Conservation (phyloP, 352 stramenopile genomes). For the Phytophthora macrochlamydospora region DNA sequence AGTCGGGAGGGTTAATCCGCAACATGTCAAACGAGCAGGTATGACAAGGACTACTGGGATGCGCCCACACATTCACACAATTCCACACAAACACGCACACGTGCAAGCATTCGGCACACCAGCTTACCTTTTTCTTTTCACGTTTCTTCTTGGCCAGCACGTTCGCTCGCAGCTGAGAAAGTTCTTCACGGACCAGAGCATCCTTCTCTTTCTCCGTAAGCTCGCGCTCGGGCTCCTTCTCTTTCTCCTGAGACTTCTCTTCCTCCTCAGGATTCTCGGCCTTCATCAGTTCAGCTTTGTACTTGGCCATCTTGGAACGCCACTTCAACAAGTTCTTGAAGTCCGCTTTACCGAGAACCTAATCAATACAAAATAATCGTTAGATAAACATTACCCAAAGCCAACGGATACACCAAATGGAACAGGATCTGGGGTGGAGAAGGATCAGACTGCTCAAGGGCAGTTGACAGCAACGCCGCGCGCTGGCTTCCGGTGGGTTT, state of each 20-base stretch:
- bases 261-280: constrained; percentile 51
- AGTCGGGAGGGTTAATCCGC: constrained; percentile 91
- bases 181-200: constrained; percentile 79
- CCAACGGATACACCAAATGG: background rate
- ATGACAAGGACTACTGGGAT: constrained; percentile 91
- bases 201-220: constrained; percentile 86
- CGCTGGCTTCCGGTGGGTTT: constrained; percentile 91
- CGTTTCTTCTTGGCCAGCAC: constrained; percentile 88
- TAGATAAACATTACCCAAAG: background rate
- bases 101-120: constrained; percentile 24
- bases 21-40: constrained; percentile 80
- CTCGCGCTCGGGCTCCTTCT: constrained; percentile 51
- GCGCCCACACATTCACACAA: constrained; percentile 50
- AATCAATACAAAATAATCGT: constrained; percentile 6
- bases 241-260: constrained; percentile 39
- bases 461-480: constrained; percentile 62
- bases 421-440: constrained; percentile 4
- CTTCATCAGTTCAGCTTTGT: constrained; percentile 85
- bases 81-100: constrained; percentile 16
- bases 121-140: constrained; percentile 89
- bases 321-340: constrained; percentile 98
- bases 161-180: constrained; percentile 78
- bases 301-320: constrained; percentile 93
- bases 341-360: constrained; percentile 97
- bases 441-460: constrained; percentile 84